Base-by-base conservation (phyloP, 2,329 filamentous ascomycete genomes). In the Mariannaea elegans region DNA sequence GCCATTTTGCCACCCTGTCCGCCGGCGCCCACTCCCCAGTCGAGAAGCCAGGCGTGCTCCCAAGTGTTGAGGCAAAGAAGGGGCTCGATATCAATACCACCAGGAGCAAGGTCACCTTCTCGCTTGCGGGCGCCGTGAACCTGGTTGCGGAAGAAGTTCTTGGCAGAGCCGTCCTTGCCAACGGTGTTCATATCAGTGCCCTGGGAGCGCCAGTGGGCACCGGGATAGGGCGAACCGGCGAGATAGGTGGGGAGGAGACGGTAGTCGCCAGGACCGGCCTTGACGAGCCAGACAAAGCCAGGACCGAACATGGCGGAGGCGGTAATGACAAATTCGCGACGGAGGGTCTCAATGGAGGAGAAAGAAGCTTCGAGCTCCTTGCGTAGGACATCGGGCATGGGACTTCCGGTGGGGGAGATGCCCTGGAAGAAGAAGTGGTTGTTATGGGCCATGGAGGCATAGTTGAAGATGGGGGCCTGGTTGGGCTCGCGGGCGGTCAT, bases 361-460 rank as follows among this genome's bases (percentile, higher is more conserved):
- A 97, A 98, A 71, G 87, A 87, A 66, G 81, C 79, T 70, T 86
- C 81, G 68, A 98, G 87, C 56, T 85, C 82, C 58, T 73, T 66
- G 69, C 81, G 76, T 61, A 96, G 85, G 41, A 72, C 65, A 2
- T 78, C 73, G 59, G 86, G 87, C 66, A 91, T 90, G 65, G 77
- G 69, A 46, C 76, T 80, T 55, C 73, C 83, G 75, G 63, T 52
- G 55, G 78, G 77, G 54, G 75, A 70, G 64, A 81, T 74, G 72
- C 82, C 78, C 67, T 85, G 76, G 84, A 94, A 94, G 86, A 93
- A 94, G 82, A 93, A 90, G 74, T 88, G 81, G 76, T 88, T 97
- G 86, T 98, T 98, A 84, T 92, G 90, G 56, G 93, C 92, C 91
- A 97, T 97, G 70, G 92, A 97, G 76, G 95, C 95, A 76, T 96